Base-by-base conservation (phyloP, 208 protist genomes). In the Wallacemonas sp. region DNA sequence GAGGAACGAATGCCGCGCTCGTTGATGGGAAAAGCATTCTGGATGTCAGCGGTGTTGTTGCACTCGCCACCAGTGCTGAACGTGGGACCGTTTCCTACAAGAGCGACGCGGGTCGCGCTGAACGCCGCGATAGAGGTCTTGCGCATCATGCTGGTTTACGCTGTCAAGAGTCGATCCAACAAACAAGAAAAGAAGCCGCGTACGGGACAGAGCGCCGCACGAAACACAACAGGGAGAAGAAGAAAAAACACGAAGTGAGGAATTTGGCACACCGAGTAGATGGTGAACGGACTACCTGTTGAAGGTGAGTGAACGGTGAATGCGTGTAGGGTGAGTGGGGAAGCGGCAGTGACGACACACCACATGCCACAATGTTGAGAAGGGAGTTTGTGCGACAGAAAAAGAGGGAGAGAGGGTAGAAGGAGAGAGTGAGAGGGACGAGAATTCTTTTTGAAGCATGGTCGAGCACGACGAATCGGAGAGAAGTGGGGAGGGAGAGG, bases 21-120 rank as follows among this genome's bases (percentile, higher is more conserved):
- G 70, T 88, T 89, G 26, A 95, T 60, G 15, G 87, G 87, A 67
- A 83, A 92, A 21, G 76, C 83, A 71, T 96, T 96, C 62, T 81
- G 76, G 46, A 85, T 90, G 46, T 93, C 83, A 26, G 71, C 79
- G 24, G 76, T 90, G 77, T 93, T 90, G 70, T 83, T 92, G 79
- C 81, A 82, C 68, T 90, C 87, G 74, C 90, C 90, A 68, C 85
- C 90, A 19, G 90, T 93, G 36, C 73, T 82, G 71, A 96, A 93
- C 21, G 90, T 96, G 39, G 83, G 79, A 50, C 90, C 90, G 73
- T 96, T 96, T 55, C 87, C 87, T 65, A 95, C 89, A 26, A 92
- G 75, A 34, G 74, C 70, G 48, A 76, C 79, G 41, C 85, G 81
- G 9, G 90, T 93, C 38, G 81, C 72, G 37, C 77, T 57, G 48